Evolutionary conservation across 331 rosid genomes (phyloP), one percentile per base, ranked within the genome.

Genomic region (Rhamnella rubrinervis): DNA sequence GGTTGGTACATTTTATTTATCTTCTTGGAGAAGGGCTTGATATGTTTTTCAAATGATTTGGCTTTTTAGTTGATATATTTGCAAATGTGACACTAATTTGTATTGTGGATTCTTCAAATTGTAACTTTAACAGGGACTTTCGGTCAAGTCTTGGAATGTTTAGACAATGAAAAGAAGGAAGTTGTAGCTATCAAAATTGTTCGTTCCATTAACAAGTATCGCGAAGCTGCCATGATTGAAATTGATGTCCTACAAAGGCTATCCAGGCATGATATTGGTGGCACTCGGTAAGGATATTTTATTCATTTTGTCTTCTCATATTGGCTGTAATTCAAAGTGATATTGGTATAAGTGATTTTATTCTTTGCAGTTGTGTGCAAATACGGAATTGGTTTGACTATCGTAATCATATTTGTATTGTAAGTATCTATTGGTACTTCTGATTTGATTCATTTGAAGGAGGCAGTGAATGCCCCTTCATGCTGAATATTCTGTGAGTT

Each of bases 341-440:
- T 81, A 74, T 66, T 80, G 84, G 92, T 82, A 82, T 84, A 87
- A 87, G 87, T 40, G 80, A 73, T 84, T 90, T 88, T 73, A 79
- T 87, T 90, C 86, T 78, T 82, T 85, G 95, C 92, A 90, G 92
- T 85, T 90, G 95, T 87, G 92, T 90, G 88, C 97, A 88, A 90
- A 88, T 90, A 67, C 97, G 88, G 88, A 88, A 88, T 85, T 90
- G 96, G 95, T 88, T 90, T 90, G 96, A 91, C 90, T 91, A 91
- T 85, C 86, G 91, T 85, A 91, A 91, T 82, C 96, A 91, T 85
- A 81, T 88, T 66, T 90, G 95, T 87, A 88, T 90, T 88, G 90
- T 88, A 87, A 91, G 95, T 91, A 91, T 88, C 82, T 82, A 71
- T 79, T 86, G 84, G 76, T 85, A 73, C 71, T 82, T 78, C 67